phyloP scores from a whole-genome alignment of 257 asterid genomes.

The Capsicum baccatum region DNA sequence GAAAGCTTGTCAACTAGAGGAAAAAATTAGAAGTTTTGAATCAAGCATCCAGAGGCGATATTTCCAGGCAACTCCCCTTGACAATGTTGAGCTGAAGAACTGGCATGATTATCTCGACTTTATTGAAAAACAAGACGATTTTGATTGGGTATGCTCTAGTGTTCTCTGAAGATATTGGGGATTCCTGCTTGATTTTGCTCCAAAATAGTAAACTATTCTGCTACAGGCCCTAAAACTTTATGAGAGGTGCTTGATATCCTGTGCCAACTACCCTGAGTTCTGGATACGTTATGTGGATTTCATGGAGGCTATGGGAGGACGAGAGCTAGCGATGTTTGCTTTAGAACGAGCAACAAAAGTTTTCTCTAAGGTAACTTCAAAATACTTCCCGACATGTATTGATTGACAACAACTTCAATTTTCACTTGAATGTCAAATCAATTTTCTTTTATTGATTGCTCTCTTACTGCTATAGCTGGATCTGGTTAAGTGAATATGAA shows the following conservation, averaged over 20 bases:
- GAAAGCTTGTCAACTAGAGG: constrained; percentile 64
- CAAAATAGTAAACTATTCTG: constrained; percentile 24
- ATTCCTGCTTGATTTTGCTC: constrained; percentile 28
- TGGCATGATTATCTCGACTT: constrained; percentile 92
- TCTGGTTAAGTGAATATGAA: constrained; percentile 14
- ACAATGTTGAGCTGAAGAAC: constrained; percentile 63
- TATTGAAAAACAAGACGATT: constrained; percentile 72
- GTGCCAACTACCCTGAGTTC: constrained; percentile 87
- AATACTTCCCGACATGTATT: background rate
- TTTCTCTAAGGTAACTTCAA: constrained; percentile 64
- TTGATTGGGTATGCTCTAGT: constrained; percentile 64
- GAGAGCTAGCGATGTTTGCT: constrained; percentile 74
- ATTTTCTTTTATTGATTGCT: constrained; percentile 8
- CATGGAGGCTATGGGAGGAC: constrained; percentile 79
- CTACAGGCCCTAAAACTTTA: constrained; percentile 76
- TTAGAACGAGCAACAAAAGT: constrained; percentile 76
- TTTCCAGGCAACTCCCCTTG: constrained; percentile 71
- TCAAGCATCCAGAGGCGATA: constrained; percentile 60
- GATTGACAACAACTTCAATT: background rate
- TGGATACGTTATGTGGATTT: constrained; percentile 92
- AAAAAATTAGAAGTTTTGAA: constrained; percentile 69
- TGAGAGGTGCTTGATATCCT: constrained; percentile 93
- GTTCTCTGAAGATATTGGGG: constrained; percentile 6
- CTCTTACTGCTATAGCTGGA: background rate
- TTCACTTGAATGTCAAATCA: constrained; percentile 22